Evolutionary conservation across 208 protist genomes (phyloP).

Genomic region (Borovskyia barvae): DNA sequence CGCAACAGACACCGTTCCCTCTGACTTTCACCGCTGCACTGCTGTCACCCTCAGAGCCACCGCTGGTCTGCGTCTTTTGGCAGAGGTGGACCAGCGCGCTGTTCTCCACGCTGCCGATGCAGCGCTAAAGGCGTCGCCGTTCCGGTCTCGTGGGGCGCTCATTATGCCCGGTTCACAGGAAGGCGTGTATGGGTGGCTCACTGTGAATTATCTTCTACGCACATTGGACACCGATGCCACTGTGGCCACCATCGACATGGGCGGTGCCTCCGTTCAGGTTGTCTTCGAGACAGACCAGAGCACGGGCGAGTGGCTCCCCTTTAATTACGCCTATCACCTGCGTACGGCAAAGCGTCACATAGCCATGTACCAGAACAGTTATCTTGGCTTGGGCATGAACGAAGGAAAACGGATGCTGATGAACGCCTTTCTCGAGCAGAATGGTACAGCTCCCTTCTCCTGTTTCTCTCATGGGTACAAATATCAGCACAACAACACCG

Average conservation of each 20-base stretch:
- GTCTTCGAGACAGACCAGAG: slow-evolving; percentile 47
- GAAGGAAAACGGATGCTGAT: slow-evolving; percentile 39
- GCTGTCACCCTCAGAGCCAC: slow-evolving; percentile 60
- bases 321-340: slow-evolving; percentile 35
- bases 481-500: slow-evolving; percentile 5
- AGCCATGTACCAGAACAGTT: slow-evolving; percentile 73
- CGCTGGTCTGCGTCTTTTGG: slow-evolving; percentile 59
- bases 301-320: slow-evolving; percentile 37
- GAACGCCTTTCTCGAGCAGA: neutral
- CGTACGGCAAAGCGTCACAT: slow-evolving; percentile 9
- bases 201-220: slow-evolving; percentile 78
- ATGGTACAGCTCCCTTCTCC: slow-evolving; percentile 16
- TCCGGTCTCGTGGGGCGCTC: slow-evolving; percentile 32
- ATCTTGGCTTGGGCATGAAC: slow-evolving; percentile 76
- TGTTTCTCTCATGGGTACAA: slow-evolving; percentile 23
- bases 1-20: slow-evolving; percentile 34
- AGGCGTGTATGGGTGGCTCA: slow-evolving; percentile 77
- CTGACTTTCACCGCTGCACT: slow-evolving; percentile 29
- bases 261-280: slow-evolving; percentile 76
- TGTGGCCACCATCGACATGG: slow-evolving; percentile 74
- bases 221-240: slow-evolving; percentile 6
- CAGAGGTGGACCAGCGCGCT: slow-evolving; percentile 7
- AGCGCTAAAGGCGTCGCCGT: slow-evolving; percentile 22
- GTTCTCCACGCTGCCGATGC: slow-evolving; percentile 30
- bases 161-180: slow-evolving; percentile 73